Conservation (phyloP, 495 filamentous ascomycete genomes). For the Parathielavia hyrcaniae region DNA sequence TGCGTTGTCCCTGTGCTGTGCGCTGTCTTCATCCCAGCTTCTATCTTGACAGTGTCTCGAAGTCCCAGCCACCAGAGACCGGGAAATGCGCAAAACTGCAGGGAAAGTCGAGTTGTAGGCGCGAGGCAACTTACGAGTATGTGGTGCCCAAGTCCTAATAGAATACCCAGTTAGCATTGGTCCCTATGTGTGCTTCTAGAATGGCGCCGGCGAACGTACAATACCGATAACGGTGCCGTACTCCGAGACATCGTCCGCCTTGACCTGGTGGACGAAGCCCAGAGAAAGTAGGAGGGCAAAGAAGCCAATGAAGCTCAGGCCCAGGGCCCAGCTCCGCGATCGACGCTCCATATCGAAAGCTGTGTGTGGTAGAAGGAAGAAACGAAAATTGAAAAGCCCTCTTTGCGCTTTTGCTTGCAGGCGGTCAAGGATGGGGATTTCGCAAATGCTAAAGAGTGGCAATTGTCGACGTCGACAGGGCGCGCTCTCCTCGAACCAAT, state of each 20-base stretch:
- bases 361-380: slow-evolving; percentile 18
- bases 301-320: slow-evolving; percentile 48
- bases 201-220: slow-evolving; percentile 33
- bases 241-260: slow-evolving; percentile 68
- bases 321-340: slow-evolving; percentile 46
- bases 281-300: slow-evolving; percentile 68
- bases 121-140: slow-evolving; percentile 61
- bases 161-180: slow-evolving; percentile 15
- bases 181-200: background rate
- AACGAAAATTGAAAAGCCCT: slow-evolving; percentile 15
- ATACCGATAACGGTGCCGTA: slow-evolving; percentile 96
- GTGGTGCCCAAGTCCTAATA: slow-evolving; percentile 85
- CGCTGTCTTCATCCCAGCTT: slow-evolving; percentile 1
- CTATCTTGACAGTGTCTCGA: slow-evolving; percentile 14
- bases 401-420: slow-evolving; percentile 17
- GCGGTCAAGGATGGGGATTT: slow-evolving; percentile 8
- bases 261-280: slow-evolving; percentile 66
- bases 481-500: slow-evolving; percentile 15
- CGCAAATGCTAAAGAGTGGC: slow-evolving; percentile 21
- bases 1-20: background rate
- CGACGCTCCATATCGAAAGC: slow-evolving; percentile 44
- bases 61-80: background rate
- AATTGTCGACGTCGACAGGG: slow-evolving; percentile 14
- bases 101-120: background rate
- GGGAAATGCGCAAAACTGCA: background rate